Conservation (phyloP, 2,329 filamentous ascomycete genomes). For the Seiridium unicorne region DNA sequence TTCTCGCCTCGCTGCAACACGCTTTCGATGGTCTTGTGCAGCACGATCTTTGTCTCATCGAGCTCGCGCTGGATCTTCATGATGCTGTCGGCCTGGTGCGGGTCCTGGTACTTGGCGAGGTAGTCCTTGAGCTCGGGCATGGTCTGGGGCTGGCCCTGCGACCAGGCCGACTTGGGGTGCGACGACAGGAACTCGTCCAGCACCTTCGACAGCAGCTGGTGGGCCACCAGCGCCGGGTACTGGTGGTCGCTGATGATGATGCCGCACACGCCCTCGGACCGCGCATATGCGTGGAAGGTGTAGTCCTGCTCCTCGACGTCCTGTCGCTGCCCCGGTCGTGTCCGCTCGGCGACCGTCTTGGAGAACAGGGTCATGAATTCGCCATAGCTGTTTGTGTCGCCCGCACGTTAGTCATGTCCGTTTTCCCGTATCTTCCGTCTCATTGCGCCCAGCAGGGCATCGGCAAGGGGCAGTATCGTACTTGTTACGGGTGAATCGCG, state of each 20-base stretch:
- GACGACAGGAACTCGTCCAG: constrained; percentile 82
- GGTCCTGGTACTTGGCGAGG: constrained; percentile 74
- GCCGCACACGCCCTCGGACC: constrained; percentile 71
- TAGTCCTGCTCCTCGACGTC: constrained; percentile 82
- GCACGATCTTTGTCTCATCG: constrained; percentile 94
- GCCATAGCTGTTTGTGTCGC: constrained; percentile 38
- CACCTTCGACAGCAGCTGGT: constrained; percentile 83
- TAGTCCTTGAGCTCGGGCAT: constrained; percentile 81
- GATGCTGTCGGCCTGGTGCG: constrained; percentile 85
- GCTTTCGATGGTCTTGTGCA: constrained; percentile 95
- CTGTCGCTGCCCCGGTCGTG: constrained; percentile 75
- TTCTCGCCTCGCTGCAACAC: constrained; percentile 91
- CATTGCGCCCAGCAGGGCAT: background rate
- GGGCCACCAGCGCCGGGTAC: constrained; percentile 76
- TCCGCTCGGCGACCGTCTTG: constrained; percentile 85
- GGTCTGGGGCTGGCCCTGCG: constrained; percentile 51
- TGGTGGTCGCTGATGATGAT: constrained; percentile 76
- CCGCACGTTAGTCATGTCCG: background rate
- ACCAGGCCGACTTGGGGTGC: constrained; percentile 70
- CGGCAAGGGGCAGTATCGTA: constrained; percentile 34
- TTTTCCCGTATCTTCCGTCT: constrained; percentile 6
- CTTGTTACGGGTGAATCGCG: constrained; percentile 74
- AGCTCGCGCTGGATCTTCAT: constrained; percentile 95
- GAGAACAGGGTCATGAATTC: constrained; percentile 81
- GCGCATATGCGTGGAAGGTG: constrained; percentile 76